Evolutionary conservation across 257 asterid genomes (phyloP), one percentile per base, ranked within the genome.

Genomic region (Solanum clarkiae): DNA sequence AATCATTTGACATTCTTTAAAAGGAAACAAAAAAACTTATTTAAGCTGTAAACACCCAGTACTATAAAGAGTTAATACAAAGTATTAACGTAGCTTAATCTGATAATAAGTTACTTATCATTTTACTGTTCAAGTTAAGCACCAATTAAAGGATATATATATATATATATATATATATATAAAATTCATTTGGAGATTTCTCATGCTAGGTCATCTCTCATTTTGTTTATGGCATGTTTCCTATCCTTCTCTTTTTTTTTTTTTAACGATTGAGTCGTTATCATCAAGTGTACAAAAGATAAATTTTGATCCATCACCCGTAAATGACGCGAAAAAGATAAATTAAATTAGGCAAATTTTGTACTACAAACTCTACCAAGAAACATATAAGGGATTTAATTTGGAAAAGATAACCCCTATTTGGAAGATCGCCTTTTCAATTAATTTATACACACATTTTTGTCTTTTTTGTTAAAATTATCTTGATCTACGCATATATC

Each of bases 361-460:
- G 1, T 60, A 0, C 3, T 20, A 20, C 26, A 20, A 9, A 0
- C 14, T 9, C 4, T 1, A 59, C 1, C 10, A 0, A 0, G 1
- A 57, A 59, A 20, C 0, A 59, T 20, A 20, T 1, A 18, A 57
- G 10, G 6, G 0, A 20, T 9, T 59, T 59, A 44, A 44, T 7
- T 7, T 42, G 4, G 36, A 32, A 32, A 32, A 32, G 8, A 42
- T 5, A 42, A 42, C 8, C 45, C 54, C 14, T 13, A 49, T 10
- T 49, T 49, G 6, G 4, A 11, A 49, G 54, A 49, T 10, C 54
- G 0, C 14, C 2, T 45, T 8, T 3, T 57, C 62, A 55, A 55
- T 10, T 16, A 56, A 56, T 17, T 55, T n/a, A 55, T 55, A 55
- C 62, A 16, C 2, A 16, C 1, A 22, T 55, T 57, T 57, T 18